These are phyloP conservation scores for Rhodotorula paludigena DNA, from an alignment of 768 basidiomycete genomes.

Conservation along the genomic window DNA sequence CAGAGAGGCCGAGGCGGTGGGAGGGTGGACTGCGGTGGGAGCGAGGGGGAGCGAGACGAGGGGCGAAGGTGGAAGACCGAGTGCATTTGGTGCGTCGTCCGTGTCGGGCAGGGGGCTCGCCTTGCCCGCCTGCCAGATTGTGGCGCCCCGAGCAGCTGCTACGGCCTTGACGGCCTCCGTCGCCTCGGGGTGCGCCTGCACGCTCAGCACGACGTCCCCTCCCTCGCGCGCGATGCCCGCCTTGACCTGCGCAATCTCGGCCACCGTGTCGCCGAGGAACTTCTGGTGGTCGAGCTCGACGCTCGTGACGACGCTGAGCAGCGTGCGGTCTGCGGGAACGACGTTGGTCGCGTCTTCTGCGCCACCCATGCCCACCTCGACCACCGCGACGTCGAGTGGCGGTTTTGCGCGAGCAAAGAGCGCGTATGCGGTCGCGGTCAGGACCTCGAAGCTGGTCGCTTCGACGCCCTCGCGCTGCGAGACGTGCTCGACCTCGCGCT, in stretches of 20 bases:
- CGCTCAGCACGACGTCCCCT: conserved; percentile 45
- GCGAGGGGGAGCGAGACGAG: conserved; percentile 11
- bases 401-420: conserved; percentile 60
- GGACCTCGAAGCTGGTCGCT: conserved; percentile 73
- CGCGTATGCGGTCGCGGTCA: conserved; percentile 72
- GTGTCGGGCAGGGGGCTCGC: conserved; percentile 6
- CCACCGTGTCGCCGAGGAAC: conserved; percentile 73
- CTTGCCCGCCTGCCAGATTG: conserved; percentile 53
- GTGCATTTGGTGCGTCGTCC: background rate
- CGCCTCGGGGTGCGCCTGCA: conserved; percentile 44
- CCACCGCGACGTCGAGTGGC: conserved; percentile 66
- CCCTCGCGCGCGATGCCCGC: conserved; percentile 66
- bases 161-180: conserved; percentile 49
- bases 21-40: background rate
- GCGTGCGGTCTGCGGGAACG: conserved; percentile 62
- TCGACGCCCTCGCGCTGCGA: conserved; percentile 50
- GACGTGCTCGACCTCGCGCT: conserved; percentile 52
- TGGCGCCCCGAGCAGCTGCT: conserved; percentile 50
- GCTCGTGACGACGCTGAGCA: conserved; percentile 74
- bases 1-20: background rate
- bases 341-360: conserved; percentile 87
- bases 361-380: conserved; percentile 96
- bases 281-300: conserved; percentile 91
- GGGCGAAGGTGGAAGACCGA: background rate
- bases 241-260: conserved; percentile 74